Conservation (phyloP, 257 asterid genomes). For the Fraxinus excelsior region DNA sequence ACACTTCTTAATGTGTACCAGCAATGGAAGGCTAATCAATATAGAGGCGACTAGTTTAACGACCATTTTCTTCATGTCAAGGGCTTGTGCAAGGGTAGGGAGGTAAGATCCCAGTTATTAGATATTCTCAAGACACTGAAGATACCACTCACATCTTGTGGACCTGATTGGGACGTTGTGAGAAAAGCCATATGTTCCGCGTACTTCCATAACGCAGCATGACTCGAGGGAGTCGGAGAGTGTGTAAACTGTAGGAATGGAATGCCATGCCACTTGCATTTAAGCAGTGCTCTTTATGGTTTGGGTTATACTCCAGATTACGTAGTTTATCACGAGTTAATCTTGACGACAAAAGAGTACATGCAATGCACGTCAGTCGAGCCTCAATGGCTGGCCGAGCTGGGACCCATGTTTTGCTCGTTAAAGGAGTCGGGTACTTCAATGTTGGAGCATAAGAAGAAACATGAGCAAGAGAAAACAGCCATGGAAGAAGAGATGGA, state of each 20-base stretch:
- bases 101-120: conserved; percentile 83
- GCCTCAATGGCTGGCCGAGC: conserved; percentile 91
- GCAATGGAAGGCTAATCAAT: conserved; percentile 83
- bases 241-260: conserved; percentile 87
- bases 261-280: conserved; percentile 93
- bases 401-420: conserved; percentile 97
- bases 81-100: conserved; percentile 88
- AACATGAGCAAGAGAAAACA: conserved; percentile 80
- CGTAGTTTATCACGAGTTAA: conserved; percentile 86
- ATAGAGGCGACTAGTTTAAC: conserved; percentile 92
- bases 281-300: conserved; percentile 86
- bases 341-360: conserved; percentile 81
- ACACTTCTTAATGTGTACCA: conserved; percentile 83
- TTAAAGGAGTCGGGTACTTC: conserved; percentile 87
- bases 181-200: conserved; percentile 91
- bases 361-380: conserved; percentile 93
- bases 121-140: conserved; percentile 74
- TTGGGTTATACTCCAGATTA: conserved; percentile 90
- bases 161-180: conserved; percentile 88
- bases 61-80: conserved; percentile 89
- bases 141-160: conserved; percentile 78
- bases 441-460: conserved; percentile 81
- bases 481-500: conserved; percentile 99
- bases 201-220: conserved; percentile 83
- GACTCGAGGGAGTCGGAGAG: conserved; percentile 81